phyloP scores from a whole-genome alignment of 805 yeast species.

The Monosporozyma solicola region DNA sequence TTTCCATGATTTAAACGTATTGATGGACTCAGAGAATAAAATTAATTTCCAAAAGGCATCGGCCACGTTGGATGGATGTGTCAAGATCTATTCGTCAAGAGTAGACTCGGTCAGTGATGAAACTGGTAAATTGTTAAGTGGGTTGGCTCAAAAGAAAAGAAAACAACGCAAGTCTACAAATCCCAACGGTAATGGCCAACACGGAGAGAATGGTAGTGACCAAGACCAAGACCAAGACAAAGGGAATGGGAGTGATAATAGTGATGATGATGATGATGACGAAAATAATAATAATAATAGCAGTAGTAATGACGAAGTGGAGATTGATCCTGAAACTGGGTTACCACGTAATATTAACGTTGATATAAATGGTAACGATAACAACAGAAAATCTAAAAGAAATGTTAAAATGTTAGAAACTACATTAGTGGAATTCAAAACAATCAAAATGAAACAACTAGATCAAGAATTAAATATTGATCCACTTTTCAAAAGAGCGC shows the following conservation, averaged over 20 bases:
- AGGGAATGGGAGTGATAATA: too few relatives aligned
- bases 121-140: constrained; percentile 75
- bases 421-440: constrained; percentile 44
- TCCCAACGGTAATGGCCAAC: background rate
- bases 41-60: constrained; percentile 88
- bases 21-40: constrained; percentile 62
- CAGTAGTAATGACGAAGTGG: constrained; percentile 18
- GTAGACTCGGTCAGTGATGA: constrained; percentile 89
- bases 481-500: constrained; percentile 65
- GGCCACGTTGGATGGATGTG: constrained; percentile 89
- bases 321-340: constrained; percentile 29
- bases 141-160: constrained; percentile 42
- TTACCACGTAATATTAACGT: constrained; percentile 23
- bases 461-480: constrained; percentile 62
- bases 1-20: constrained; percentile 71
- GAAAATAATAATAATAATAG: constrained; percentile 17
- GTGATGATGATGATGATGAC: constrained; percentile 11
- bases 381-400: constrained; percentile 17
- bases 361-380: constrained; percentile 15
- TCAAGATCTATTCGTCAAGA: constrained; percentile 82
- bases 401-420: constrained; percentile 30
- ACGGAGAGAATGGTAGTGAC: too few relatives aligned
- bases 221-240: too few relatives aligned
- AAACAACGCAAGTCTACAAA: constrained; percentile 4
- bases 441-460: constrained; percentile 43